phyloP scores from a whole-genome alignment of 441 rosid genomes.

The Rhodomyrtus psidioides region DNA sequence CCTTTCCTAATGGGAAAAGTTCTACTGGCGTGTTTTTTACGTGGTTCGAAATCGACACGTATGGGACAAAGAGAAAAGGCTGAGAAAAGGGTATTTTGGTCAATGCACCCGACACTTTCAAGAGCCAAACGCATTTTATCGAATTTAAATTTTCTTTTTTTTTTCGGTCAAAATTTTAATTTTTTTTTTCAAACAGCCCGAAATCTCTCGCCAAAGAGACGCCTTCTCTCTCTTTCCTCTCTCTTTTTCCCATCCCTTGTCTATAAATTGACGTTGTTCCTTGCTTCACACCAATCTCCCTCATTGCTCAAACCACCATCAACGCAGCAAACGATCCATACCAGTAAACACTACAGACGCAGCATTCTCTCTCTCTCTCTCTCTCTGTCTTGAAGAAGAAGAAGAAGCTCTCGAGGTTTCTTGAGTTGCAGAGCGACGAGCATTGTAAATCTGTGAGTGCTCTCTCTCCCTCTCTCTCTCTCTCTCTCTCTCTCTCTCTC shows the following conservation, averaged over 20 bases:
- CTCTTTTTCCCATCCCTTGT: background rate
- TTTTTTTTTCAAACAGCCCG: background rate
- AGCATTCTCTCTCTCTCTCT: background rate
- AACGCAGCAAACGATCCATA: background rate
- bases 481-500: background rate
- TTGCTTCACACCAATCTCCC: background rate
- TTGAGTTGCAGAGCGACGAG: background rate
- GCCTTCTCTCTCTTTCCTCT: background rate
- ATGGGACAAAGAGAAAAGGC: background rate
- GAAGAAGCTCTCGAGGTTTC: too few relatives aligned
- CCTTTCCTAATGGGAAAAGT: background rate
- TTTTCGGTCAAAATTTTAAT: too few relatives aligned
- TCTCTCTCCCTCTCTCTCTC: background rate
- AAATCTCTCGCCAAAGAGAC: conserved; percentile 6
- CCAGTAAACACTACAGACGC: background rate
- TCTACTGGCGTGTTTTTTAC: background rate
- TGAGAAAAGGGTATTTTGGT: background rate
- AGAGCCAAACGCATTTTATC: background rate
- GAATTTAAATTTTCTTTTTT: background rate
- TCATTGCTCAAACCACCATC: background rate
- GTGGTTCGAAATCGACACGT: background rate
- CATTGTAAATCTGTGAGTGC: background rate
- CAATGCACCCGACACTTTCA: background rate
- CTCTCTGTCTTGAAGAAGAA: background rate
- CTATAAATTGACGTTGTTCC: background rate